Evolutionary conservation across 306 rosid species (phyloP), one percentile per base, ranked within the genome.

Genomic region (Citrullus colocynthis): DNA sequence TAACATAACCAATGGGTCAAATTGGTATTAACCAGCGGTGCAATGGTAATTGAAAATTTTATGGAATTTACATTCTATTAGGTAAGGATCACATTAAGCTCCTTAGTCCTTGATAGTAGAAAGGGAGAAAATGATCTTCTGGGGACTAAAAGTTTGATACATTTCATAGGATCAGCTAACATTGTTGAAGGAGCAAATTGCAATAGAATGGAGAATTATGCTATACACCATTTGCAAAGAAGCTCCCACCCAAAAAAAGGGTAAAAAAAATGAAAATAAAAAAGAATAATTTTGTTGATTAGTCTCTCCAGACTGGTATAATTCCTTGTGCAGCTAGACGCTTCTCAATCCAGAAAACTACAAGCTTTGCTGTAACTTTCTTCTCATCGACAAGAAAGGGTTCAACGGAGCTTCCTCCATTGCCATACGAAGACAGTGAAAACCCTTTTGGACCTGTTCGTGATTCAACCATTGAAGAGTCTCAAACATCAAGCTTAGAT

Each of bases 281-380:
- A 21, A 21, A 13, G 7, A 71, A 48, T 49, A 5, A 21, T 16
- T 71, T 36, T 21, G 36, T 16, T 49, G 64, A 77, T 87, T 54
- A 91, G 58, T 90, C 93, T 80, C 83, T 87, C 99, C 97, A 92
- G 36, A 95, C 92, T 52, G 97, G 97, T 78, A 90, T 89, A 79
- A 95, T 89, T 80, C 99, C 97, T 81, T 95, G 99, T 28, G 99
- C 97, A 67, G 99, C 99, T 86, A 95, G 86, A 77, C 99, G 97
- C 81, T 95, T 95, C 84, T 92, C 96, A 74, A 95, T 92, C 99
- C 99, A 92, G 76, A 91, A 95, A 54, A 95, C 83, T 55, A 95
- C 36, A 77, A 39, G 99, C 56, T 78, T 92, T 79, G 90, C 90
- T 3, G 96, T 90, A 14, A 92, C 82, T 82, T 86, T 95, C 96